A percentile compares a stretch with the other conserved stretches of the same genome.
phyloP scores from a whole-genome alignment of 441 rosid genomes.

The Gossypium davidsonii region DNA sequence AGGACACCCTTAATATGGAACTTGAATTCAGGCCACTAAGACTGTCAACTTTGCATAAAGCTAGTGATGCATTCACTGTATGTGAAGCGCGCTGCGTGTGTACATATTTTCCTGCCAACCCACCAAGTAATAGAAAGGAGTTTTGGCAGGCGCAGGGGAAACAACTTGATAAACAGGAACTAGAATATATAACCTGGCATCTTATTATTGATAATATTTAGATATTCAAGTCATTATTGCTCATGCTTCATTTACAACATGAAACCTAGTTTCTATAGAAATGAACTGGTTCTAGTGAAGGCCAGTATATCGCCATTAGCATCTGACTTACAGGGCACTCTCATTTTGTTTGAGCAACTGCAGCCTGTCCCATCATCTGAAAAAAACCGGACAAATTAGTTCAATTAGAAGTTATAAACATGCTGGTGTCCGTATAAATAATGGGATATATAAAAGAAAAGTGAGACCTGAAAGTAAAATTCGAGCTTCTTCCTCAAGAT shows the following conservation, averaged over 20 bases:
- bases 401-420: neutral
- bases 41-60: neutral
- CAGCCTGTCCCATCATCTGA: conserved; percentile 25
- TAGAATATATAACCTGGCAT: neutral
- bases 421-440: neutral
- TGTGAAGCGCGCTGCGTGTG: neutral
- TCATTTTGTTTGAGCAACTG: conserved; percentile 1
- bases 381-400: neutral
- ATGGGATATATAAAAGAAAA: neutral
- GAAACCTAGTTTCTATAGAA: neutral
- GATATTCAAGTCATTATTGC: neutral
- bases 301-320: neutral
- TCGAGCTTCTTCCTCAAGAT: conserved; percentile 44
- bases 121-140: neutral
- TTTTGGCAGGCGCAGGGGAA: neutral
- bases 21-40: neutral
- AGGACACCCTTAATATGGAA: neutral
- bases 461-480: conserved; percentile 44
- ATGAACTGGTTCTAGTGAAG: neutral
- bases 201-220: neutral
- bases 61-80: neutral
- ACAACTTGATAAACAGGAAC: neutral
- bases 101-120: neutral
- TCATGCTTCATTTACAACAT: neutral
- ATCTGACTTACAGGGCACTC: neutral